Evolutionary conservation across 2,329 filamentous ascomycete genomes (phyloP).

Genomic region (Helotiales sp.): DNA sequence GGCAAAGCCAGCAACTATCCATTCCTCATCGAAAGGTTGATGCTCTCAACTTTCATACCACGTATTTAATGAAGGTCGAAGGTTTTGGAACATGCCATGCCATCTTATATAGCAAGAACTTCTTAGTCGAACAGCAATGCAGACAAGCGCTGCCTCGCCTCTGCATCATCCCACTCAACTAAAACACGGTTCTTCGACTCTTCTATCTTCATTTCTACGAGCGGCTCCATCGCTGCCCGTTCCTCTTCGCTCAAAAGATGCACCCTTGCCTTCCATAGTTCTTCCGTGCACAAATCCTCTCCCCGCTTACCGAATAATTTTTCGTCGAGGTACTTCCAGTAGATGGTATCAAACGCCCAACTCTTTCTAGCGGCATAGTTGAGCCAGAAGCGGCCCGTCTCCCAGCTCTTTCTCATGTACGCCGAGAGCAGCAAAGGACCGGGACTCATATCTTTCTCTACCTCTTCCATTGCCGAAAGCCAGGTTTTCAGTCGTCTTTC

Average conservation of each 20-base stretch:
- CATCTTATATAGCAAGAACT: no score
- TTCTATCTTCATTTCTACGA: conserved; percentile 36
- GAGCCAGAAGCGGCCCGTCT: conserved; percentile 36
- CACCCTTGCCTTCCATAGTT: conserved; percentile 33
- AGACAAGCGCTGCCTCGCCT: conserved; percentile 1
- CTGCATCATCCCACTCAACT: conserved; percentile 14
- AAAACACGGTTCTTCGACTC: conserved; percentile 23
- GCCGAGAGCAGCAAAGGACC: conserved; percentile 21
- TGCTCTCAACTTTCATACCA: no score
- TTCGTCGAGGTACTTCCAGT: conserved; percentile 40
- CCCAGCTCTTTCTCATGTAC: conserved; percentile 41
- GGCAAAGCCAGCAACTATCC: no score
- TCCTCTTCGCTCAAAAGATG: conserved; percentile 33
- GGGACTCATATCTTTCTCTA: conserved; percentile 25
- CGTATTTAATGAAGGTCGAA: no score
- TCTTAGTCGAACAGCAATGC: conserved; percentile 10
- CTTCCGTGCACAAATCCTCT: conserved; percentile 8
- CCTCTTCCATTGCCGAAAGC: conserved; percentile 35
- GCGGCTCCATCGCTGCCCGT: conserved; percentile 30
- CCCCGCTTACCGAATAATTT: conserved; percentile 35
- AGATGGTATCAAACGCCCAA: conserved; percentile 41
- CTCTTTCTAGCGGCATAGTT: conserved; percentile 39
- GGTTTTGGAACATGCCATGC: no score
- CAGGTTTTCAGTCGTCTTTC: conserved; percentile 37
- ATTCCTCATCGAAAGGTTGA: no score